Percentiles rank a stretch among this genome's conserved stretches.
Evolutionary conservation across 2,329 filamentous ascomycete genomes (phyloP).

Genomic region (Exophiala oligosperma): DNA sequence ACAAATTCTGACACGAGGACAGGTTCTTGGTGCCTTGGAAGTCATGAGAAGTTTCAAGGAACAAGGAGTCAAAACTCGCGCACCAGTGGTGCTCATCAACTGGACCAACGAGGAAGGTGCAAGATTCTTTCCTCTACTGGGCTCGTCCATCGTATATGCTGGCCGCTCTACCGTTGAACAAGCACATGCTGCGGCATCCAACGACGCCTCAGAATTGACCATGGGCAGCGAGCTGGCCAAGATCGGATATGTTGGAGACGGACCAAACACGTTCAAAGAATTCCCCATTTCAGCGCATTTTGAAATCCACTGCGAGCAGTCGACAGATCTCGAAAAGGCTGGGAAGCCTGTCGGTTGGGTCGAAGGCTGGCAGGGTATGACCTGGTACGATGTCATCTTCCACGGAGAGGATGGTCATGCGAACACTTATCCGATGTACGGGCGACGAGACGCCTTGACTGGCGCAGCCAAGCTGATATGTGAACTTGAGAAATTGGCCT

Average conservation of each 20-base stretch:
- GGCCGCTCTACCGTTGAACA: constrained; percentile 18
- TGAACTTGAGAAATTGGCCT: constrained; percentile 19
- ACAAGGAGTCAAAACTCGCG: constrained; percentile 30
- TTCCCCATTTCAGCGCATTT: constrained; percentile 23
- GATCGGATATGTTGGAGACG: constrained; percentile 24
- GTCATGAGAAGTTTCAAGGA: constrained; percentile 40
- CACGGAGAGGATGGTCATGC: constrained; percentile 24
- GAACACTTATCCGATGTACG: constrained; percentile 23
- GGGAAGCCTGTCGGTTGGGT: constrained; percentile 22
- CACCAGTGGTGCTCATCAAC: constrained; percentile 31
- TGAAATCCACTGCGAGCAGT: constrained; percentile 22
- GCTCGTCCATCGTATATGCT: constrained; percentile 21
- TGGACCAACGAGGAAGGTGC: constrained; percentile 33
- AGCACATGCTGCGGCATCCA: constrained; percentile 8
- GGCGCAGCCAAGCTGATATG: constrained; percentile 17
- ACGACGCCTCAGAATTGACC: constrained; percentile 17
- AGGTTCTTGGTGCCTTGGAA: constrained; percentile 34
- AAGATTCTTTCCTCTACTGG: constrained; percentile 19
- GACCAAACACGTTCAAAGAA: constrained; percentile 19
- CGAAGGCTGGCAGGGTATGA: constrained; percentile 21
- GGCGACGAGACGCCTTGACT: constrained; percentile 18
- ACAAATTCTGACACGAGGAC: background rate
- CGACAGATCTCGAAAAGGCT: constrained; percentile 19
- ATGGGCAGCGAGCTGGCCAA: constrained; percentile 18
- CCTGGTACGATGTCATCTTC: constrained; percentile 22